phyloP scores from a whole-genome alignment of 371 early-diverging fungal species.

The Capillidium rhysosporum region DNA sequence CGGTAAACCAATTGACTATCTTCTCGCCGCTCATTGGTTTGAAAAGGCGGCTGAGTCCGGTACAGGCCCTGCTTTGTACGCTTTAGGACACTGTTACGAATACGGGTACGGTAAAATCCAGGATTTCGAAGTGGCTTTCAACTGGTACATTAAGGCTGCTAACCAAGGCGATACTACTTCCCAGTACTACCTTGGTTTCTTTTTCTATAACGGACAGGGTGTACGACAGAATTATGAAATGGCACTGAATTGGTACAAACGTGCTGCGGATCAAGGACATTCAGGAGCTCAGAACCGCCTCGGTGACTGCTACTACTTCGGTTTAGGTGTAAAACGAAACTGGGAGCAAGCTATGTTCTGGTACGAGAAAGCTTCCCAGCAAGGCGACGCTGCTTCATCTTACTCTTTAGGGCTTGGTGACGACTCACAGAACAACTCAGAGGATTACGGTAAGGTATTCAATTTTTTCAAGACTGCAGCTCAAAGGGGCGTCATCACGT shows the following conservation, averaged over 20 bases:
- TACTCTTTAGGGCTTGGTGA: conserved; percentile 66
- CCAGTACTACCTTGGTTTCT: conserved; percentile 12
- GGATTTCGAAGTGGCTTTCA: conserved; percentile 31
- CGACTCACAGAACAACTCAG: conserved; percentile 42
- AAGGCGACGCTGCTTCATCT: conserved; percentile 56
- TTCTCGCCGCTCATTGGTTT: conserved; percentile 45
- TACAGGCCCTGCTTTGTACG: conserved; percentile 49
- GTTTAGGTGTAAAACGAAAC: conserved; percentile 37
- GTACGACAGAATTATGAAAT: conserved; percentile 5
- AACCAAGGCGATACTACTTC: conserved; percentile 14
- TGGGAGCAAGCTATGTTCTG: conserved; percentile 33
- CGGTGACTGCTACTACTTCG: conserved; percentile 58
- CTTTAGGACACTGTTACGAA: conserved; percentile 65
- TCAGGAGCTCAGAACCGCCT: conserved; percentile 48
- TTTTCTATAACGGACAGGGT: conserved; percentile 10
- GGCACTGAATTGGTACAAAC: conserved; percentile 9
- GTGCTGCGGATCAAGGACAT: conserved; percentile 24
- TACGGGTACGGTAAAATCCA: conserved; percentile 47
- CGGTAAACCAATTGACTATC: conserved; percentile 39
- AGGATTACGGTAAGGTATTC: conserved; percentile 33
- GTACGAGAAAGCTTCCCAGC: conserved; percentile 46
- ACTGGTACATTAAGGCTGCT: conserved; percentile 19
- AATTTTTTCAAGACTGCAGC: conserved; percentile 19
- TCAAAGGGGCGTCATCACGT: conserved; percentile 35
- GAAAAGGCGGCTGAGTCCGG: conserved; percentile 28